Conservation (phyloP, 2,329 filamentous ascomycete genomes). For the Penicillium sclerotigenum region DNA sequence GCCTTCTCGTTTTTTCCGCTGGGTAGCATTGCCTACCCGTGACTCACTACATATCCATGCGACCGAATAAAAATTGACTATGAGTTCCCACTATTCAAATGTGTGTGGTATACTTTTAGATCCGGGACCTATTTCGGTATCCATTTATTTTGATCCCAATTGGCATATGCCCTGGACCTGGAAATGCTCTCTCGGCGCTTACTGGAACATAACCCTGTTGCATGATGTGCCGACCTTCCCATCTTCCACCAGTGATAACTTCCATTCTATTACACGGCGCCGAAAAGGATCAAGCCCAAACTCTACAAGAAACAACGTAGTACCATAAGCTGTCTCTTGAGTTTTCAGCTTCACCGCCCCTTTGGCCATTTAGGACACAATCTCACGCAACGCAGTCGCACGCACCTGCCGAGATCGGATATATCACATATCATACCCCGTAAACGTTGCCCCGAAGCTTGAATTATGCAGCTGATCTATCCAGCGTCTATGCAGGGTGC, state of each 20-base stretch:
- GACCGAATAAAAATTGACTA: not conserved
- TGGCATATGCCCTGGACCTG: not conserved
- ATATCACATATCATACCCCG: conserved; percentile 1
- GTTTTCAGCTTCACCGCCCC: conserved; percentile 12
- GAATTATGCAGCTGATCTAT: conserved; percentile 19
- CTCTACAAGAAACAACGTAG: conserved; percentile 5
- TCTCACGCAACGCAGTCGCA: conserved; percentile 12
- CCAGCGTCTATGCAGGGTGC: not conserved
- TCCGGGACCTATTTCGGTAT: conserved; percentile 5
- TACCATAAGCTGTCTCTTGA: not conserved
- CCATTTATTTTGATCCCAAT: not conserved
- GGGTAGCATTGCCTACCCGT: conserved; percentile 13
- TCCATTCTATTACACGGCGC: not conserved
- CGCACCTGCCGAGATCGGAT: conserved; percentile 1
- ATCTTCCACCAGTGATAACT: conserved; percentile 4
- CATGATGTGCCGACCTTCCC: conserved; percentile 3
- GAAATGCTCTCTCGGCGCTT: conserved; percentile 2
- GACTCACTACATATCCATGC: conserved; percentile 1
- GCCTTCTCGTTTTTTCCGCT: not conserved
- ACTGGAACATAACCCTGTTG: conserved; percentile 9
- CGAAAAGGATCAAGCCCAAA: not conserved
- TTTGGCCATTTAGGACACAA: not conserved
- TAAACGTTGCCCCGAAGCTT: conserved; percentile 12
- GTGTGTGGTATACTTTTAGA: not conserved
- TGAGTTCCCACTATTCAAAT: conserved; percentile 1